Evolutionary conservation across 106 monocot genomes (phyloP), one percentile per base, ranked within the genome.

Genomic region (Chionographis japonica): DNA sequence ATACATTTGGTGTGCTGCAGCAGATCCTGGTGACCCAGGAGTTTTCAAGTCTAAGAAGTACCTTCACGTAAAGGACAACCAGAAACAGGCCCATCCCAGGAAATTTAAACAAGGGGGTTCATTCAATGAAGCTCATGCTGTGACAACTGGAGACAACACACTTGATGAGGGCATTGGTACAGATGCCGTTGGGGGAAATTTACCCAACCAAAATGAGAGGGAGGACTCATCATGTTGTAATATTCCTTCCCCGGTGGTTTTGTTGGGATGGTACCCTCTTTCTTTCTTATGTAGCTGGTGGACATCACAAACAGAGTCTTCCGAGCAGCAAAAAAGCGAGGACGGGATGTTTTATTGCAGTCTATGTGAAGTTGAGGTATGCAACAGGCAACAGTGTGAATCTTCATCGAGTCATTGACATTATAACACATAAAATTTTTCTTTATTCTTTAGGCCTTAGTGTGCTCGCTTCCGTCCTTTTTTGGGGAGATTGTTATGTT

Each of bases 271-370:
- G 63, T 82, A 56, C 49, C 75, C 77, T 40, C 42, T 82, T 40
- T 20, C 67, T 60, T 75, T 53, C 39, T 50, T 77, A 59, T 69
- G 71, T 58, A 75, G 65, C 53, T 51, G 19, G 14, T 70, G 65
- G 55, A 46, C 54, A 40, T 53, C 72, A 35, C 58, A 58, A 39
- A 67, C 85, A 16, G 72, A 85, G 4, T 74, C 78, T 59, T 76
- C 78, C 9, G 87, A 85, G 46, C 78, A 90, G 54, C 77, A 86
- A 49, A 76, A 57, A 55, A 88, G 74, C 52, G 94, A 94, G 74
- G 94, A 90, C 50, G 94, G 90, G 68, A 88, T 87, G 87, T 90
- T 94, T 56, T 94, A 88, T 63, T 94, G 94, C 75, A 90, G 83
- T 68, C 60, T 94, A 42, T 94, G 94, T 70, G 88, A 94, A 90